phyloP scores from a whole-genome alignment of 345 rosid species.

The Sisymbrium irio region DNA sequence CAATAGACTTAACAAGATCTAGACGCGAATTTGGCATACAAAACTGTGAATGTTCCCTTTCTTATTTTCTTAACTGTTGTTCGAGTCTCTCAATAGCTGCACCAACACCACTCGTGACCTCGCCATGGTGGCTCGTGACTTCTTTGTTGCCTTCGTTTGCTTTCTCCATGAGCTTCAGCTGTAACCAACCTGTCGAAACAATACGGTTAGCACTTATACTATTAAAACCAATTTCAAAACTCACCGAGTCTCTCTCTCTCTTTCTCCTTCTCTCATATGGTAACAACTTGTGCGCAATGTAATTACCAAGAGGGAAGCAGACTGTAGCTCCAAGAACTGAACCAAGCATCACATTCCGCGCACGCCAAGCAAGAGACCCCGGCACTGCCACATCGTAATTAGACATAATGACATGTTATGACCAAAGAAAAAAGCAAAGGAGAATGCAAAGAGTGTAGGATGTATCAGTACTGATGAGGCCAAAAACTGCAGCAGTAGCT shows the following conservation, averaged over 20 bases:
- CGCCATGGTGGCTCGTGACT: conserved; percentile 29
- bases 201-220: neutral
- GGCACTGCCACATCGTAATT: conserved; percentile 54
- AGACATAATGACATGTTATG: conserved; percentile 2
- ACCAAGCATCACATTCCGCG: conserved; percentile 76
- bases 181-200: conserved; percentile 64
- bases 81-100: conserved; percentile 84
- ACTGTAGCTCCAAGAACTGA: conserved; percentile 75
- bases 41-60: conserved; percentile 10
- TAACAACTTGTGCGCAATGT: neutral
- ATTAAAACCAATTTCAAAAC: neutral
- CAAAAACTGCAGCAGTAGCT: conserved; percentile 89
- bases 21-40: neutral
- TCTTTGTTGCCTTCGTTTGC: conserved; percentile 59
- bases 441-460: neutral
- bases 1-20: conserved; percentile 12
- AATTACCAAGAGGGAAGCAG: conserved; percentile 75
- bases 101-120: conserved; percentile 62
- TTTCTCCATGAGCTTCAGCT: conserved; percentile 81
- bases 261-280: neutral
- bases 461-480: conserved; percentile 60
- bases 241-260: neutral
- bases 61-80: conserved; percentile 51
- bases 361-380: conserved; percentile 80
- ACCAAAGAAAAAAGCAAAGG: neutral